Evolutionary conservation across 2,329 filamentous ascomycete genomes (phyloP), one percentile per base, ranked within the genome.

Genomic region (Hirsutella rhossiliensis): DNA sequence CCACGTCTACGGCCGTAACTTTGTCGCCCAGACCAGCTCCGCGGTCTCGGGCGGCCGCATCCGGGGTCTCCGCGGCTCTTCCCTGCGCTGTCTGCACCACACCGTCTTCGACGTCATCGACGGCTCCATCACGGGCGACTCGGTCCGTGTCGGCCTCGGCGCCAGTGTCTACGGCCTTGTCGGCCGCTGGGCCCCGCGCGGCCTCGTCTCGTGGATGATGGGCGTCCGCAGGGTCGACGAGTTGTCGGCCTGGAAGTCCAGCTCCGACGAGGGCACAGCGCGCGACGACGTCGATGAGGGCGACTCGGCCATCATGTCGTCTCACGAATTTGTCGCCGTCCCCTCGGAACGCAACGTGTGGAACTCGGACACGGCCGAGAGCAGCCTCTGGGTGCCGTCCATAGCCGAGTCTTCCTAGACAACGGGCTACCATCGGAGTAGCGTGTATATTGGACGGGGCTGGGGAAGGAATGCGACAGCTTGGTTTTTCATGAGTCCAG

Each of bases 201-300:
- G 80, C 3, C 60, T 96, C 15, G 83, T 97, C n/a, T 81, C 80
- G 2, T 92, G 87, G 84, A 94, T 97, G 84, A 83, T 97, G 77
- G 88, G 88, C 11, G 76, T 89, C 46, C 71, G 80, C 48, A 68
- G 68, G 45, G 77, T 82, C 15, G 71, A 77, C 43, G 69, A 78
- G 58, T 62, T 79, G 40, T 70, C 69, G 41, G 60, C 68, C 2
- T 77, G 73, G 73, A 73, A 76, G 56, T 63, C 65, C 15, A 65
- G 59, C 50, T 63, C 62, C 5, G 61, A 60, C 39, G 62, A 63
- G 38, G 63, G 59, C 11, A 62, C 62, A 27, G 59, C 63, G 20
- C 51, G 51, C 17, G 60, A 61, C 12, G 62, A 61, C 18, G 66
- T 62, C 41, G 64, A 64, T 15, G 58, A 59, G 9, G 34, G 34